Evolutionary conservation across 257 asterid species (phyloP), one percentile per base, ranked within the genome.

Genomic region (Cruciata laevipes): DNA sequence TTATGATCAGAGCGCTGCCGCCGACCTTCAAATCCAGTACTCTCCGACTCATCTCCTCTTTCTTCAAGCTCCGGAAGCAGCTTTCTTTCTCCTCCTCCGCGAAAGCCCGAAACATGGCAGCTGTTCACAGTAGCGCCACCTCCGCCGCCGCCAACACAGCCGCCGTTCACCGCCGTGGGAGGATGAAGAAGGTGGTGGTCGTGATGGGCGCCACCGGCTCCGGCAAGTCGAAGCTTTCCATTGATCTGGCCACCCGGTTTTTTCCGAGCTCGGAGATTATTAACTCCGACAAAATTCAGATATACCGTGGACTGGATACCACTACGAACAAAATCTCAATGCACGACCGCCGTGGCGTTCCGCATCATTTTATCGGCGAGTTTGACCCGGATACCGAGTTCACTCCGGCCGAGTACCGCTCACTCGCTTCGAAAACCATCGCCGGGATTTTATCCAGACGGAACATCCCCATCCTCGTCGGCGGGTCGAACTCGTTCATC

Each of bases 161-260:
- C 16, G 6, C 69, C 35, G n/a, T 10, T 18, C 69, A 62, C 49
- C 74, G 77, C 79, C 80, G 74, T 69, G 77, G 68, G 57, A 80
- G 69, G 21, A 42, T 55, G 56, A 68, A 68, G 60, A 87, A 82
- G 65, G 20, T 90, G 18, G 83, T 90, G 30, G 87, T 86, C 16
- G 74, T 93, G 2, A 82, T 88, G 94, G 99, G 97, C 61, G 85
- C 97, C 30, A 93, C 99, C 0, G 97, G 97, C 27, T 90, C 90
- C 20, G 99, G 99, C 0, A 93, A 93, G 74, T 83, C 99, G 0
- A 88, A 85, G 67, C 95, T 88, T 25, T 90, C 99, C 0, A 58
- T 90, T n/a, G 96, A 88, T 73, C 78, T 93, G 16, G 86, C 84
- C 13, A 74, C 97, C 32, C 75, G 86, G 4, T 86, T 69, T 24